Base-by-base conservation (phyloP, 192 early-diverging fungal genomes). In the Podila epicladia region DNA sequence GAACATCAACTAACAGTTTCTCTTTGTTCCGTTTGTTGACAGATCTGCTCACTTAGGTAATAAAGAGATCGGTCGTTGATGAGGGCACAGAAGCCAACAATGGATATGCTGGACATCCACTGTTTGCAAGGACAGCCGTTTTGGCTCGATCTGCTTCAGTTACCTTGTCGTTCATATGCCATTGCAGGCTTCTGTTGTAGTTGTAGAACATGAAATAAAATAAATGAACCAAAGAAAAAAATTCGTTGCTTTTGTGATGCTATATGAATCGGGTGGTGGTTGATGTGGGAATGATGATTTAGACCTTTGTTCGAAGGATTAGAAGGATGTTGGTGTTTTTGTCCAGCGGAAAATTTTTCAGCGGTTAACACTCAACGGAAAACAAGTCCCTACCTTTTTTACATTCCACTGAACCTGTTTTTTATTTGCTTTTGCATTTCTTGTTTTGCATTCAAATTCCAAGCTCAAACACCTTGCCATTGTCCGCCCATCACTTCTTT, bases 391-490 rank as follows among this genome's bases (percentile, higher is more conserved):
- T 37, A 9, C 41, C 12, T 61, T 61, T 61, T 11, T 9, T n/a
- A n/a, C 2, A 31, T 33, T 61, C 26, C 26, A 19, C 35, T 33
- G 15, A 19, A 19, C 29, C 29, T 61, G 55, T 62, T 33, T 26
- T 37, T 66, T 29, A 5, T 51, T 55, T 32, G 31, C 13, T 65
- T 69, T 29, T 53, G 22, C 66, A 41, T 22, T n/a, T 48, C 29
- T n/a, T 48, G n/a, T 61, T 26, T 20, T 17, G 33, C 19, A 19
- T 9, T 58, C 33, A 17, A 22, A 22, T 22, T 29, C 5, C 17
- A 15, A 38, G 4, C 20, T 32, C 20, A 7, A 9, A 9, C 2
- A 33, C 29, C 9, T 19, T 63, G 35, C 17, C 48, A 20, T 20
- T 29, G 29, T 31, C 2, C 48, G 45, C n/a, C 15, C 22, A 38